A percentile compares a stretch with the other conserved stretches of the same genome.
phyloP scores from a whole-genome alignment of 2,329 filamentous ascomycete genomes.

The Gliomastix tumulicola region DNA sequence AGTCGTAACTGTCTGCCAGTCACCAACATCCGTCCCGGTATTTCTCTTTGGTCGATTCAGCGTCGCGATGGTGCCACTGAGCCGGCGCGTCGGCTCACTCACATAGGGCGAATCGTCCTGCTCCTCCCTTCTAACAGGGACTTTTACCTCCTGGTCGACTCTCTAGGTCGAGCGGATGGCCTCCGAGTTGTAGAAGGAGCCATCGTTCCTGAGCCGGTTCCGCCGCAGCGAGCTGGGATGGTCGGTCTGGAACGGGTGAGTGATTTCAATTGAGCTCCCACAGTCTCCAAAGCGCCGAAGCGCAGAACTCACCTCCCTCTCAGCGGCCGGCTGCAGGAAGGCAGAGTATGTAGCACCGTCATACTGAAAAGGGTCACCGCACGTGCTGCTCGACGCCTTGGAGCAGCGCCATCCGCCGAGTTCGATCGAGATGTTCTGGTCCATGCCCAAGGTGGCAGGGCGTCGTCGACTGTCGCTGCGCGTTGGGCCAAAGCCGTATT shows the following conservation, averaged over 20 bases:
- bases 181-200: constrained; percentile 25
- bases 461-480: too few species aligned
- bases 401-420: constrained; percentile 8
- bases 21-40: constrained; percentile 1
- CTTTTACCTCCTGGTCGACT: constrained; percentile 29
- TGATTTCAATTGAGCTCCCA: too few species aligned
- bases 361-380: constrained; percentile 38
- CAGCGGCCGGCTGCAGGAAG: constrained; percentile 27
- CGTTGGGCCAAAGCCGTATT: too few species aligned
- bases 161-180: constrained; percentile 31
- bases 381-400: constrained; percentile 23
- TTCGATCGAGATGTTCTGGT: not conserved
- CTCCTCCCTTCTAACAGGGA: constrained; percentile 17
- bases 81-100: not conserved
- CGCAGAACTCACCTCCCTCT: constrained; percentile 34
- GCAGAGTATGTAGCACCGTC: constrained; percentile 29
- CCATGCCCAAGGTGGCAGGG: too few species aligned
- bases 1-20: constrained; percentile 28
- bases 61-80: constrained; percentile 1
- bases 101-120: not conserved
- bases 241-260: too few species aligned
- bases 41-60: constrained; percentile 1
- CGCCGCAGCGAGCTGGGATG: constrained; percentile 11
- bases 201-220: not conserved
- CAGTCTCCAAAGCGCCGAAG: constrained; percentile 25